Conservation (phyloP, 2,329 filamentous ascomycete genomes). For the Penicillium sp. region DNA sequence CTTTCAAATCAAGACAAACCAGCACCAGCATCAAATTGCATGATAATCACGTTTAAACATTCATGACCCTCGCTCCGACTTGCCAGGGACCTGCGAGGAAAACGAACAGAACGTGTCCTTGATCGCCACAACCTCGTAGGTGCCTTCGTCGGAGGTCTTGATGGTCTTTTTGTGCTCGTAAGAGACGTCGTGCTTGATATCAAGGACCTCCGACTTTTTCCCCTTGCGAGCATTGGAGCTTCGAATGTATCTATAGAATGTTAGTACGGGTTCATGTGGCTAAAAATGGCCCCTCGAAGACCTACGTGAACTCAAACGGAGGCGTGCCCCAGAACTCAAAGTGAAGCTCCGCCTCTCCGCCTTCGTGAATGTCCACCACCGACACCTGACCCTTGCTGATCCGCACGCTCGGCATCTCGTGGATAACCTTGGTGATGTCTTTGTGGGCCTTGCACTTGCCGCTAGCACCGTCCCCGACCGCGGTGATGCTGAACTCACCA, state of each 20-base stretch:
- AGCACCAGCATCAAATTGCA: slow-evolving; percentile 13
- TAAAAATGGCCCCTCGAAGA: slow-evolving; percentile 4
- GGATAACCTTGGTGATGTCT: slow-evolving; percentile 75
- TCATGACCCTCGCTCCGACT: slow-evolving; percentile 32
- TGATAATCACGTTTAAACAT: slow-evolving; percentile 15
- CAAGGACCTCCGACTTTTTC: slow-evolving; percentile 73
- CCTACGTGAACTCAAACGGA: slow-evolving; percentile 87
- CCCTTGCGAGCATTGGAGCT: slow-evolving; percentile 78
- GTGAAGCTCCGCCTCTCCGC: slow-evolving; percentile 83
- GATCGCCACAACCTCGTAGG: slow-evolving; percentile 94
- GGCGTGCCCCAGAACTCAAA: slow-evolving; percentile 96
- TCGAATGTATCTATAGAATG: slow-evolving; percentile 63
- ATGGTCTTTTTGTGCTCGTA: slow-evolving; percentile 77
- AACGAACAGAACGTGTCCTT: slow-evolving; percentile 91
- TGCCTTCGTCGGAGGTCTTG: slow-evolving; percentile 85
- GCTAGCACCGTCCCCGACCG: slow-evolving; percentile 79
- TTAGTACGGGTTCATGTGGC: background rate
- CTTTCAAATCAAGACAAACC: slow-evolving; percentile 13
- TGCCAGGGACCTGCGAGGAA: slow-evolving; percentile 62
- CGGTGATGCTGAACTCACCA: slow-evolving; percentile 81
- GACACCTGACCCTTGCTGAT: slow-evolving; percentile 79
- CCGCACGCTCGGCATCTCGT: slow-evolving; percentile 84
- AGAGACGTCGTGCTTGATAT: slow-evolving; percentile 83
- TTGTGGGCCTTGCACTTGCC: slow-evolving; percentile 74
- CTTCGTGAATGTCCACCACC: slow-evolving; percentile 92